Evolutionary conservation across 2,329 filamentous ascomycete species (phyloP).

Genomic region (Conoideocrella luteorostrata): DNA sequence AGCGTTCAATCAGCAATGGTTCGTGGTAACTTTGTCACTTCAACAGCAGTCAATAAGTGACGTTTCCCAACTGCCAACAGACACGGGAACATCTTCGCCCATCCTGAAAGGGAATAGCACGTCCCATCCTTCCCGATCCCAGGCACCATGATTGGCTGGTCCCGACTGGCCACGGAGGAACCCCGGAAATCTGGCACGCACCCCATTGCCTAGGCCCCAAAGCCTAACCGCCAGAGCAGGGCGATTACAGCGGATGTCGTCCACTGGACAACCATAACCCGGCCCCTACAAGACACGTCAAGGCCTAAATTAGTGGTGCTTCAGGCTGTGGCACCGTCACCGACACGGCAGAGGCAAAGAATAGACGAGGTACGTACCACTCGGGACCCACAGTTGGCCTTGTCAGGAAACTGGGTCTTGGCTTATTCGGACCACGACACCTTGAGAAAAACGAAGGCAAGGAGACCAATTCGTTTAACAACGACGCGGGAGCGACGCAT

Average conservation of each 20-base stretch:
- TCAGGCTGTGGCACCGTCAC: too few species aligned
- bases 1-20: too few species aligned
- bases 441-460: constrained; percentile 31
- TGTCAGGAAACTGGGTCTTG: constrained; percentile 17
- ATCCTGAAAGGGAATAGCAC: constrained; percentile 1
- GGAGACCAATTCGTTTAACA: constrained; percentile 19
- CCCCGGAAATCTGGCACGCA: constrained; percentile 2
- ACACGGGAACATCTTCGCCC: constrained; percentile 5
- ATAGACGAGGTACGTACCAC: constrained; percentile 5
- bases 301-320: too few species aligned
- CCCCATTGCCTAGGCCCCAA: background rate
- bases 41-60: too few species aligned
- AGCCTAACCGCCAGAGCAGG: background rate
- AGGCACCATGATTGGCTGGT: constrained; percentile 2
- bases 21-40: too few species aligned
- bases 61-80: too few species aligned
- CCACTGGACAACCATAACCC: too few species aligned
- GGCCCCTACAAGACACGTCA: too few species aligned
- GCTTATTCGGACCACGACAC: constrained; percentile 36
- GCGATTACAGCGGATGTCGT: too few species aligned
- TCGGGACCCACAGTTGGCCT: constrained; percentile 8
- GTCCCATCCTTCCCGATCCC: background rate
- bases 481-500: constrained; percentile 5
- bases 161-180: background rate
- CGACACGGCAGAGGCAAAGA: too few species aligned